phyloP scores from a whole-genome alignment of 169 alveolate genomes.

The Eimeria acervulina region DNA sequence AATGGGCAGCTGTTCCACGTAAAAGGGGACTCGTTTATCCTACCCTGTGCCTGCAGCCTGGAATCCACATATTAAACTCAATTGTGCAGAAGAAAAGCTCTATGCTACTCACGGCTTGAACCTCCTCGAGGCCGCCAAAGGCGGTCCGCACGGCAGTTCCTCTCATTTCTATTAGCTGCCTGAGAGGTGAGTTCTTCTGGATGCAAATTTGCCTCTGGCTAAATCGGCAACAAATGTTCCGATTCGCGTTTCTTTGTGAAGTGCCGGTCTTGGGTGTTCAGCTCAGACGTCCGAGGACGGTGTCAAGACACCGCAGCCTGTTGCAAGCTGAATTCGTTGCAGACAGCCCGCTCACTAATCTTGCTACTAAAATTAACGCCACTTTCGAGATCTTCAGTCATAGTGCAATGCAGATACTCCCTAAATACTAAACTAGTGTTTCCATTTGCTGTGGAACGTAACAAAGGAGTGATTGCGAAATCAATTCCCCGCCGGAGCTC shows the following conservation, averaged over 20 bases:
- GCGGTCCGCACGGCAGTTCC: conserved; percentile 83
- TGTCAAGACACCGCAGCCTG: conserved; percentile 74
- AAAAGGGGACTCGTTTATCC: neutral
- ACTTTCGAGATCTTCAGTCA: neutral
- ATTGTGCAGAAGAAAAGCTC: neutral
- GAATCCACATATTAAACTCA: neutral
- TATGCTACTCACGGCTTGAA: conserved; percentile 75
- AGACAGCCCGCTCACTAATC: conserved; percentile 29
- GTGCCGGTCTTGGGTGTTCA: conserved; percentile 33
- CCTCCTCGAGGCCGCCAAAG: conserved; percentile 83
- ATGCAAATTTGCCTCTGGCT: conserved; percentile 32
- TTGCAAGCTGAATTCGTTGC: conserved; percentile 29
- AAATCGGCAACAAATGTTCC: conserved; percentile 71
- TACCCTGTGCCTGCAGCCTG: conserved; percentile 84
- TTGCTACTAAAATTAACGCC: neutral
- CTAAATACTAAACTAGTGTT: neutral
- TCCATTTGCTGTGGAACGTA: neutral
- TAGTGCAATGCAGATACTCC: neutral
- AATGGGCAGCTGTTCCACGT: neutral
- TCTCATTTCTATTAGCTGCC: conserved; percentile 64
- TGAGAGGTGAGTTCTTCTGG: conserved; percentile 44
- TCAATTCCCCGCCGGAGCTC: neutral
- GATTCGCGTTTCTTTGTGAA: conserved; percentile 71
- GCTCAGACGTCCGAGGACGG: conserved; percentile 6
- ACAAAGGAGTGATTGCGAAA: neutral